These are phyloP conservation scores for Ustilago esculenta DNA, from an alignment of 1,284 basidiomycete species.

Conservation along the genomic window DNA sequence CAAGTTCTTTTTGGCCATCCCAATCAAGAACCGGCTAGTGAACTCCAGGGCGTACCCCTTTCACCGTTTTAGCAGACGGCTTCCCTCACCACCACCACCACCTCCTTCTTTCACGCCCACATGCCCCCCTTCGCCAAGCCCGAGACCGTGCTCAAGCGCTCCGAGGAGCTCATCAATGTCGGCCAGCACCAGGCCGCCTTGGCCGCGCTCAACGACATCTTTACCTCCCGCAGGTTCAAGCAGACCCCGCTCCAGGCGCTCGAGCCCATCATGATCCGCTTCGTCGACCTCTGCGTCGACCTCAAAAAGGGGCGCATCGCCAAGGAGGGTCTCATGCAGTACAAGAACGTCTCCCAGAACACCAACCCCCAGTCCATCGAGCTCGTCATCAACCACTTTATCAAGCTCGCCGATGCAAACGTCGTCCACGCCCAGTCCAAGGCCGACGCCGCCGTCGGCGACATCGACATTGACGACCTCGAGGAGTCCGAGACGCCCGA, in stretches of 20 bases:
- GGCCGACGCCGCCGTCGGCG: slow-evolving; percentile 65
- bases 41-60: slow-evolving; percentile 36
- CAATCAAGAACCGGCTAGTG: slow-evolving; percentile 34
- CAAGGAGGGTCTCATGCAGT: slow-evolving; percentile 85
- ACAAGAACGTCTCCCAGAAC: slow-evolving; percentile 84
- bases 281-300: slow-evolving; percentile 92
- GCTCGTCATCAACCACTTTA: slow-evolving; percentile 86
- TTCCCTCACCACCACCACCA: not conserved
- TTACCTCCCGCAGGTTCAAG: slow-evolving; percentile 91
- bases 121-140: slow-evolving; percentile 88
- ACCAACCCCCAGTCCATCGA: slow-evolving; percentile 91
- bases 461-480: slow-evolving; percentile 69
- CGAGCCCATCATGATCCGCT: slow-evolving; percentile 92
- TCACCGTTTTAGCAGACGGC: slow-evolving; percentile 43
- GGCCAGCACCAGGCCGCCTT: slow-evolving; percentile 88
- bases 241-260: slow-evolving; percentile 86
- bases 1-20: slow-evolving; percentile 16
- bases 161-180: slow-evolving; percentile 89
- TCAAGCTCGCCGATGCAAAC: slow-evolving; percentile 86
- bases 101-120: slow-evolving; percentile 7
- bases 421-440: slow-evolving; percentile 64
- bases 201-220: slow-evolving; percentile 88
- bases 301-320: slow-evolving; percentile 92
- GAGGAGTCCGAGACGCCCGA: slow-evolving; percentile 84
- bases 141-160: slow-evolving; percentile 86